phyloP scores from a whole-genome alignment of 164 flowering plant species.

The Hamamelis virginiana region DNA sequence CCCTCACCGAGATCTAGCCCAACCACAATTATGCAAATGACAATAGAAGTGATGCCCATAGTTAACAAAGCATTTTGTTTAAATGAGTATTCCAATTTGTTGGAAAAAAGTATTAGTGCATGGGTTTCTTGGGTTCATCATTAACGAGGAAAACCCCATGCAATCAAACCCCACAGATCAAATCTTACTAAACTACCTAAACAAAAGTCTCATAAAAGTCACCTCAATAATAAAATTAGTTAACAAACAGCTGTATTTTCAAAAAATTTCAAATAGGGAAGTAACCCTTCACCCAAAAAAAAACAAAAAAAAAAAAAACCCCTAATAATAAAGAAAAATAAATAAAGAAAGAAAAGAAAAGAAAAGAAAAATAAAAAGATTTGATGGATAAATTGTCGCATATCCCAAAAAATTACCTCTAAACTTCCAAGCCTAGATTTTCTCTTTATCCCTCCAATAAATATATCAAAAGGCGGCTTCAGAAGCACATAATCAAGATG shows the following conservation, averaged over 20 bases:
- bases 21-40: neutral
- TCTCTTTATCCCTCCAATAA: neutral
- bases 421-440: neutral
- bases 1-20: neutral
- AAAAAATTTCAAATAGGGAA: too few relatives aligned
- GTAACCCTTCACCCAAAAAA: too few relatives aligned
- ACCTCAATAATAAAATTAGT: neutral
- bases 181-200: neutral
- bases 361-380: neutral
- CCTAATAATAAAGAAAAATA: too few relatives aligned
- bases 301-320: too few relatives aligned
- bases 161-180: neutral
- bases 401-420: conserved; percentile 6
- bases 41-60: neutral
- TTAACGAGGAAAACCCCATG: neutral
- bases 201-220: neutral
- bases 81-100: neutral
- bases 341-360: neutral
- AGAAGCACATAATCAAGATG: neutral
- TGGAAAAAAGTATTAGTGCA: neutral
- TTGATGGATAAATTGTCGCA: too few relatives aligned
- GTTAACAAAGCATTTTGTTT: neutral
- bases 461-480: conserved; percentile 1
- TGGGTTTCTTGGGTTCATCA: neutral
- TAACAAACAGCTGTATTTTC: too few relatives aligned